Percentiles rank a stretch among this genome's conserved stretches.
These are phyloP conservation scores for Bretschneidera sinensis DNA, from an alignment of 345 rosid genomes.

Conservation along the genomic window DNA sequence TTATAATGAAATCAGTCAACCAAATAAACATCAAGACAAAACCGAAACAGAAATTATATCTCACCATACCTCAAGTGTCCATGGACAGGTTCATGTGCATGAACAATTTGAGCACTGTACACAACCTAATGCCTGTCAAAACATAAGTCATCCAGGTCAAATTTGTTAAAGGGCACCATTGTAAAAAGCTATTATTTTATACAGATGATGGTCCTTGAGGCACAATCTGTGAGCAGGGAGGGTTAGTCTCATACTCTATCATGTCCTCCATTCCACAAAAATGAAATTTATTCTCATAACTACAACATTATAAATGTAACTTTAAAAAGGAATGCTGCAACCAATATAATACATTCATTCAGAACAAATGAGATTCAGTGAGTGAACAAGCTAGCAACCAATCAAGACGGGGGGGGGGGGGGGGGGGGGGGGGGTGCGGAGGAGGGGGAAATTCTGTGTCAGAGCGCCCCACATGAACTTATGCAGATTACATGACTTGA, in stretches of 20 bases:
- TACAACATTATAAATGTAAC: no score
- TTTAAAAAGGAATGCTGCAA: not conserved
- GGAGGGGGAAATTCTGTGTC: no score
- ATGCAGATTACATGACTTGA: no score
- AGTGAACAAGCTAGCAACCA: not conserved
- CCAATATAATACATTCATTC: not conserved
- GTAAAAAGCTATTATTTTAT: no score
- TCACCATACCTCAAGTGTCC: conserved; percentile 81
- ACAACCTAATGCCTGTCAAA: conserved; percentile 86
- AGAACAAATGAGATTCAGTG: not conserved
- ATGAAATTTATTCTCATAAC: no score
- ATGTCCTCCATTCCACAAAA: not conserved
- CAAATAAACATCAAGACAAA: conserved; percentile 4
- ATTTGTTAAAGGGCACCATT: no score
- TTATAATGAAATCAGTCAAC: not conserved
- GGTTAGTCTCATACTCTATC: not conserved
- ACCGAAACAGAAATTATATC: conserved; percentile 8
- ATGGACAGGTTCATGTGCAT: conserved; percentile 90
- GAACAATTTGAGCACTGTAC: conserved; percentile 82
- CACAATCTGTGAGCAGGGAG: not conserved
- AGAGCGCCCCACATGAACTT: no score
- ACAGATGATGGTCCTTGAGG: not conserved
- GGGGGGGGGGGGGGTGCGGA: no score
- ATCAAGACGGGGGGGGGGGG: no score
- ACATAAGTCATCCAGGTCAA: conserved; percentile 14